Conservation (phyloP, 2,329 filamentous ascomycete genomes). For the Trichoderma polysporum region DNA sequence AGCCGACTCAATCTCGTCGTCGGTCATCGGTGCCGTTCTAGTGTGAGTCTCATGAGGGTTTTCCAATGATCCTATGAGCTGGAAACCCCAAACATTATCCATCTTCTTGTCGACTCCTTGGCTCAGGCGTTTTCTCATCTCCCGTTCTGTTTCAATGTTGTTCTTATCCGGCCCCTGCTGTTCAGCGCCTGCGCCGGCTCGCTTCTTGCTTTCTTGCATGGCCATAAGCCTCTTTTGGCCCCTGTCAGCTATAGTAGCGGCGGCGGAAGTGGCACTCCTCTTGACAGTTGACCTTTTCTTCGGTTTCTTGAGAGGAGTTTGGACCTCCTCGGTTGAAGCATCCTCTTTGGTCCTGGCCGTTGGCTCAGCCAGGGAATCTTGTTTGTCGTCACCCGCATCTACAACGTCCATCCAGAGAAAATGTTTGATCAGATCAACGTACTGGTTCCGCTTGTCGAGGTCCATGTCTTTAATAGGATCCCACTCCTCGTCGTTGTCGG, state of each 20-base stretch:
- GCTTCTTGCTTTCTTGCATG: neutral
- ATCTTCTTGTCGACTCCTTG: slow-evolving; percentile 31
- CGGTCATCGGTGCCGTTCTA: slow-evolving; percentile 29
- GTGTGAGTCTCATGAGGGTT: slow-evolving; percentile 29
- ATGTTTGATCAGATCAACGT: slow-evolving; percentile 32
- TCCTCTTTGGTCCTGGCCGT: neutral
- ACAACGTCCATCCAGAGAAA: slow-evolving; percentile 30
- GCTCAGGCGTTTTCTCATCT: slow-evolving; percentile 30
- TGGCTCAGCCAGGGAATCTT: neutral
- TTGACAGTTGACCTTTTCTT: slow-evolving; percentile 10
- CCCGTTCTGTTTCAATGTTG: slow-evolving; percentile 32
- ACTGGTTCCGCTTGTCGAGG: slow-evolving; percentile 27
- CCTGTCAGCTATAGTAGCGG: neutral
- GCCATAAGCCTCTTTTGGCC: slow-evolving; percentile 7
- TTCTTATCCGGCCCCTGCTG: slow-evolving; percentile 29
- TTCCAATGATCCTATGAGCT: slow-evolving; percentile 29
- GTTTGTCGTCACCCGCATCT: neutral
- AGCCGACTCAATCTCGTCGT: slow-evolving; percentile 28
- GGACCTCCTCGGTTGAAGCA: neutral
- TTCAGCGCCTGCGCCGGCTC: neutral
- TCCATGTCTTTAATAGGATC: slow-evolving; percentile 32
- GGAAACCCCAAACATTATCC: slow-evolving; percentile 23
- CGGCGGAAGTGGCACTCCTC: neutral
- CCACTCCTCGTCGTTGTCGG: slow-evolving; percentile 28
- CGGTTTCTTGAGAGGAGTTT: neutral